phyloP scores from a whole-genome alignment of 768 basidiomycete species.

The Lactifluus echinatus region DNA sequence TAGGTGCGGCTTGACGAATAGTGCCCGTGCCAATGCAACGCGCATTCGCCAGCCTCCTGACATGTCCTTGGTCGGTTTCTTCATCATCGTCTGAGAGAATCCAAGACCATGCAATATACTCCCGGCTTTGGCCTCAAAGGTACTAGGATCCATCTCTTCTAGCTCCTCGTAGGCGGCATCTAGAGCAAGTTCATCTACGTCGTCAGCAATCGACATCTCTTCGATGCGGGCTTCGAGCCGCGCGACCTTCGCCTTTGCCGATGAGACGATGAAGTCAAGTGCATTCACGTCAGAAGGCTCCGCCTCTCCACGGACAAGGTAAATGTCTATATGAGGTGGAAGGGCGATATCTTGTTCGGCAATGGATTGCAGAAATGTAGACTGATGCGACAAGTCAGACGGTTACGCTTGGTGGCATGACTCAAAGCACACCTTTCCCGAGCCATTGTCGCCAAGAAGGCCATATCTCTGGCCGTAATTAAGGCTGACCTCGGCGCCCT shows the following conservation, averaged over 20 bases:
- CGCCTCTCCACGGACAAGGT: slow-evolving; percentile 92
- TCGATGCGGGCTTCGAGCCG: slow-evolving; percentile 90
- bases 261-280: slow-evolving; percentile 92
- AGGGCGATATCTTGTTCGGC: slow-evolving; percentile 94
- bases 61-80: slow-evolving; percentile 96
- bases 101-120: slow-evolving; percentile 97
- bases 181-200: slow-evolving; percentile 80
- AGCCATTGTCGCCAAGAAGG: slow-evolving; percentile 93
- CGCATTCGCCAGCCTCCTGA: slow-evolving; percentile 99
- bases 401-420: slow-evolving; percentile 4
- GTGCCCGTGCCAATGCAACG: slow-evolving; percentile 89
- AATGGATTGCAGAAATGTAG: slow-evolving; percentile 92
- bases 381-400: slow-evolving; percentile 37
- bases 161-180: slow-evolving; percentile 91
- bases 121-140: slow-evolving; percentile 93
- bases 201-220: slow-evolving; percentile 82
- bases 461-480: slow-evolving; percentile 94
- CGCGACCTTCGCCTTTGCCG: slow-evolving; percentile 88
- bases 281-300: slow-evolving; percentile 94
- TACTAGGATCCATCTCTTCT: slow-evolving; percentile 91
- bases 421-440: slow-evolving; percentile 78
- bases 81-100: slow-evolving; percentile 88
- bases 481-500: slow-evolving; percentile 62
- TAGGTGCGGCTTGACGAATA: slow-evolving; percentile 95
- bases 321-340: slow-evolving; percentile 93